Evolutionary conservation across 2,329 filamentous ascomycete genomes (phyloP), one percentile per base, ranked within the genome.

Genomic region (Sclerotinia glacialis): DNA sequence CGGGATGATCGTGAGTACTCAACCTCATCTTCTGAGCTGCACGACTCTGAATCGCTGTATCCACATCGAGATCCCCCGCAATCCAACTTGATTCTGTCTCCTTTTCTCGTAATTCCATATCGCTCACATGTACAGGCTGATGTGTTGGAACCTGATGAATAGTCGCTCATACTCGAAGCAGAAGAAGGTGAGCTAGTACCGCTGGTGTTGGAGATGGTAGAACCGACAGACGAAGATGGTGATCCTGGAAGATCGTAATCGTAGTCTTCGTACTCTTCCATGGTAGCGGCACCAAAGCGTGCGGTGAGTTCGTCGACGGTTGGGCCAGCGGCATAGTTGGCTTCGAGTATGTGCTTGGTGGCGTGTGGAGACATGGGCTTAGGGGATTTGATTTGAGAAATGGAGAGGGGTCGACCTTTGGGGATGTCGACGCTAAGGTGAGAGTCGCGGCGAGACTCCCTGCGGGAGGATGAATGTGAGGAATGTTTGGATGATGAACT

Each of bases 71-170:
- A 83, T 73, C 94, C 94, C 74, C 93, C 93, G 77, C 94, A 98
- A 86, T 97, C 93, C 78, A 97, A 88, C 86, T 94, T 95, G 85
- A 98, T 90, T 76, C 93, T 89, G 79, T 96, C 90, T 77, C 93
- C 93, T 79, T 89, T 89, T 81, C 93, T 91, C 71, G 93, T 97
- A 83, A 98, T 96, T 74, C 93, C 94, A 83, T 95, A 97, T 81
- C 93, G 91, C 80, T 97, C 92, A 82, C 94, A 98, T 71, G 89
- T 93, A 87, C 95, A 98, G 78, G 85, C 85, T 76, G 85, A 89
- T 31, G 18, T 11, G 80, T 87, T 88, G 75, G 90, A 84, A 69
- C 90, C 90, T 70, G 88, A 91, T 83, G 91, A 92, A 79, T 92
- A 93, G 73, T 89, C 90, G 65, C 89, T 89, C 72, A 90, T 83